These are phyloP conservation scores for Globisporangium heterothallicum DNA, from an alignment of 352 stramenopile species.

Conservation along the genomic window DNA sequence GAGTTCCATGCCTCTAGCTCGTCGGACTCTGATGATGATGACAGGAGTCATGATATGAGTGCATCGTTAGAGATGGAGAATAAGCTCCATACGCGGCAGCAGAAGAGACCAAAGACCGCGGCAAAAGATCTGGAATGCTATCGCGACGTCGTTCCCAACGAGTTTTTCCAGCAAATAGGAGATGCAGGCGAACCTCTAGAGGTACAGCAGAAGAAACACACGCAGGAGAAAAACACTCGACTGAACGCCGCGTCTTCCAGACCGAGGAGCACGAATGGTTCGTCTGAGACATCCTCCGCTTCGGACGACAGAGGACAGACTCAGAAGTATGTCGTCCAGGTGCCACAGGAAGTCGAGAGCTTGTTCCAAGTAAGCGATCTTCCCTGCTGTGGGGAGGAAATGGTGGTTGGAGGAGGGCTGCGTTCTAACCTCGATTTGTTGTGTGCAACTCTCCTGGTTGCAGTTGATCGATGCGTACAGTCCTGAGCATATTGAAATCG, in stretches of 20 bases:
- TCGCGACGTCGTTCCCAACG: slow-evolving; percentile 40
- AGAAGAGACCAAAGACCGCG: slow-evolving; percentile 40
- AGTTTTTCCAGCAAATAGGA: slow-evolving; percentile 45
- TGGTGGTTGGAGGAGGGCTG: too few species aligned
- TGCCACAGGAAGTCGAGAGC: slow-evolving; percentile 50
- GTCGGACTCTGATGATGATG: slow-evolving; percentile 25
- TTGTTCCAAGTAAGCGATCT: slow-evolving; percentile 42
- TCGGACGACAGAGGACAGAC: neutral
- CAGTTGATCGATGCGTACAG: slow-evolving; percentile 81
- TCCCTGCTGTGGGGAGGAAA: neutral
- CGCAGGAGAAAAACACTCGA: neutral
- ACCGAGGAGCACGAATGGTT: neutral
- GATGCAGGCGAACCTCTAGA: neutral
- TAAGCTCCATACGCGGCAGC: slow-evolving; percentile 1
- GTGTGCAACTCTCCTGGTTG: slow-evolving; percentile 8
- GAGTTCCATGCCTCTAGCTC: slow-evolving; percentile 60
- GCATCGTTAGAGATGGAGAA: neutral
- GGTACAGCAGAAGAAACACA: neutral
- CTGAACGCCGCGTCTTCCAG: too few species aligned
- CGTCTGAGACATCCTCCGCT: neutral
- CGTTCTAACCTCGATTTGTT: neutral
- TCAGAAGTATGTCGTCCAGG: slow-evolving; percentile 25
- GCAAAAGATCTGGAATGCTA: slow-evolving; percentile 52
- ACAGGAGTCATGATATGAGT: slow-evolving; percentile 9
- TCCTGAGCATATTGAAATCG: slow-evolving; percentile 86